A percentile compares a stretch with the other conserved stretches of the same genome.
Conservation (phyloP, 768 basidiomycete species). For the Daedalea quercina region DNA sequence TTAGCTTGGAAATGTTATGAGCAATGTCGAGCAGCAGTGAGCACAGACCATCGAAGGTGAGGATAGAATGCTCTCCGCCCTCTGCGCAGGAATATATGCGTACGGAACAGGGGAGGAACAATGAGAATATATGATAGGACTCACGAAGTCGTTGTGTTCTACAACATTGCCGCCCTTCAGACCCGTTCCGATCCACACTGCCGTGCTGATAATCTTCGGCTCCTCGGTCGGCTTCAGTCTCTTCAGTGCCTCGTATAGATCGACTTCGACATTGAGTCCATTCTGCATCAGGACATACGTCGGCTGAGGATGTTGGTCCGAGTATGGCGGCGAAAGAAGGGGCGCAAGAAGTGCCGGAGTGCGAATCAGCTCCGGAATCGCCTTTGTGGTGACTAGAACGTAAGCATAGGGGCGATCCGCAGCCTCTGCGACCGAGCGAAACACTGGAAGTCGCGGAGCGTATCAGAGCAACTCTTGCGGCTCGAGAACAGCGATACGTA, state of each 20-base stretch:
- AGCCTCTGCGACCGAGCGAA: slow-evolving; percentile 51
- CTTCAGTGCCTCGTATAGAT: slow-evolving; percentile 49
- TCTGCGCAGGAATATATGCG: no score
- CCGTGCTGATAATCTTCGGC: slow-evolving; percentile 48
- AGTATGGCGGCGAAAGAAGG: slow-evolving; percentile 43
- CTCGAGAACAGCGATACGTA: slow-evolving; percentile 24
- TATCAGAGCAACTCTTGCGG: neutral
- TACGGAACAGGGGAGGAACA: no score
- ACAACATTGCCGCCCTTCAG: slow-evolving; percentile 39
- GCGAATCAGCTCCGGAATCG: slow-evolving; percentile 55
- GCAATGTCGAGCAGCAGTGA: no score
- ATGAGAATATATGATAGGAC: slow-evolving; percentile 15
- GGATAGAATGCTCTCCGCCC: no score
- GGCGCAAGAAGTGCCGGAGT: slow-evolving; percentile 53
- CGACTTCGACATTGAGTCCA: slow-evolving; percentile 63
- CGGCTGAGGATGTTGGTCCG: slow-evolving; percentile 41
- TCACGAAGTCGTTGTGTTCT: slow-evolving; percentile 45
- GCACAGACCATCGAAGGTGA: no score
- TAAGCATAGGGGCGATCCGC: slow-evolving; percentile 54
- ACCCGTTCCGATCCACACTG: slow-evolving; percentile 51
- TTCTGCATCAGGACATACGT: slow-evolving; percentile 65
- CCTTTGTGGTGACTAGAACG: slow-evolving; percentile 66
- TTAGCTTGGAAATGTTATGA: no score
- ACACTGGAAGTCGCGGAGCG: slow-evolving; percentile 36
- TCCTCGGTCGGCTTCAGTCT: slow-evolving; percentile 31